Evolutionary conservation across 306 rosid genomes (phyloP).

Genomic region (Nissolia schottii): DNA sequence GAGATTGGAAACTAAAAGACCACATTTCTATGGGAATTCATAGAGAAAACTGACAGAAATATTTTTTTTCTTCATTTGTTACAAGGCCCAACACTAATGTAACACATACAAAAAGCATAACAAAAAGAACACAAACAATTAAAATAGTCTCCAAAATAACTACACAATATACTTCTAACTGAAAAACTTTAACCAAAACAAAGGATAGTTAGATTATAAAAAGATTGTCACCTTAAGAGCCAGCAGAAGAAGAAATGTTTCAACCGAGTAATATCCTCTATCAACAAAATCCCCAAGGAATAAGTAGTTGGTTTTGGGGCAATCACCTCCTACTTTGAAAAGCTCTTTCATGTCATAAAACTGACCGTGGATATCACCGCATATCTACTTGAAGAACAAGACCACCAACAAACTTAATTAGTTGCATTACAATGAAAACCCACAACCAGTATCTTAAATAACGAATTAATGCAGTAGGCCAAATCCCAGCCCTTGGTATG

Average conservation of each 20-base stretch:
- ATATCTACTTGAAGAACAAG: conserved; percentile 54
- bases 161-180: neutral
- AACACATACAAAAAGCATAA: neutral
- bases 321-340: conserved; percentile 98
- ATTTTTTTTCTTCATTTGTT: neutral
- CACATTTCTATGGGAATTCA: conserved; percentile 4
- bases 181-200: neutral
- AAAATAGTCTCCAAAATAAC: neutral
- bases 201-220: neutral
- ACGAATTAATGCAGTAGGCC: neutral
- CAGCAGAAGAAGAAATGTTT: conserved; percentile 88
- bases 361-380: conserved; percentile 98
- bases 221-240: conserved; percentile 80
- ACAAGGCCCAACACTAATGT: neutral
- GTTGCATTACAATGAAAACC: neutral
- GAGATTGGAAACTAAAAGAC: neutral
- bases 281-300: conserved; percentile 99
- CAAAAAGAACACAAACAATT: neutral
- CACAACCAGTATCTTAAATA: neutral
- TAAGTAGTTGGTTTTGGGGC: conserved; percentile 93
- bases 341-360: conserved; percentile 99
- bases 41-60: neutral
- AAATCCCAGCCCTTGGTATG: neutral
- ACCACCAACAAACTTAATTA: conserved; percentile 1
- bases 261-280: conserved; percentile 92